Evolutionary conservation across 352 stramenopile species (phyloP).

Genomic region (Stramenopiles sp.): DNA sequence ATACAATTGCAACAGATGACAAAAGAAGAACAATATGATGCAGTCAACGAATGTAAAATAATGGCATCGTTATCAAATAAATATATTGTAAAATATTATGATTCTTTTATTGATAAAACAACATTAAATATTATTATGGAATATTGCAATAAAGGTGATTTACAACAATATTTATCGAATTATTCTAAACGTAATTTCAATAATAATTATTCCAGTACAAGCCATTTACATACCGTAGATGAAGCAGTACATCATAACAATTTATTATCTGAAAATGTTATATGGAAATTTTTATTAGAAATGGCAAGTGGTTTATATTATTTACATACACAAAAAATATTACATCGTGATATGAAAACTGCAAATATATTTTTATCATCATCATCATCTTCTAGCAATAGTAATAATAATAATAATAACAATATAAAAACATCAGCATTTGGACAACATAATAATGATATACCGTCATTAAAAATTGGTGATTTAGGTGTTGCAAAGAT

Average conservation of each 20-base stretch:
- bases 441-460: too few relatives aligned
- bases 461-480: constrained; percentile 26
- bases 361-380: constrained; percentile 62
- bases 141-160: constrained; percentile 29
- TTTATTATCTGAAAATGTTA: neutral
- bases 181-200: too few relatives aligned
- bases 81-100: constrained; percentile 31
- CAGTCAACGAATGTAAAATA: constrained; percentile 29
- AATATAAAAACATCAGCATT: too few relatives aligned
- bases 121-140: constrained; percentile 33
- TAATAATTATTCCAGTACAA: too few relatives aligned
- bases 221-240: neutral
- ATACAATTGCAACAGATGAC: constrained; percentile 19
- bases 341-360: constrained; percentile 58
- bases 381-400: too few relatives aligned
- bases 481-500: constrained; percentile 66
- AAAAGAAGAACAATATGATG: constrained; percentile 19
- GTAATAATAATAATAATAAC: too few relatives aligned
- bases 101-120: constrained; percentile 32
- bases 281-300: neutral
- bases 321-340: constrained; percentile 28
- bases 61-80: constrained; percentile 20
- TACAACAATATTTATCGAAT: constrained; percentile 24
- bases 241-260: neutral
- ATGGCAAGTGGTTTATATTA: neutral